Base-by-base conservation (phyloP, 2,329 filamentous ascomycete species). In the Pseudogymnoascus sp. region DNA sequence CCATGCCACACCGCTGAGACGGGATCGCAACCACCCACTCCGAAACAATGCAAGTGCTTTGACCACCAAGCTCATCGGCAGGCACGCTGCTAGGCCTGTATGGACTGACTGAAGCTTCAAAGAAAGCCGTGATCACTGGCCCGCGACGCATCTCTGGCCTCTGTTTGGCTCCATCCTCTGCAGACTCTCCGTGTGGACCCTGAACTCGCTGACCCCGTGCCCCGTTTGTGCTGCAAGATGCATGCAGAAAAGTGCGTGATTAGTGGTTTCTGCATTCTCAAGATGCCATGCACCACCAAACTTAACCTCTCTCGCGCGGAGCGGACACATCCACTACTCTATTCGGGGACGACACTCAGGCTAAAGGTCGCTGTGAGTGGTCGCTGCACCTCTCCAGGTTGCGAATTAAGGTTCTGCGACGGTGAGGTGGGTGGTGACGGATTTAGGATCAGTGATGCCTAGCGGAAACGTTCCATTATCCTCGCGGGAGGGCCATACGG, bases 41-140 rank as follows among this genome's bases (percentile, higher is more conserved):
- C 45, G 45, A 52, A 30, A 52, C 45, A 52, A 33, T 52, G 45
- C 45, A 16, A 52, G 45, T 52, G 45, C 45, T 52, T 30, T 52
- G 45, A 52, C 45, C 45, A 52, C 45, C 45, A 30, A 30, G 25
- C 45, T 49, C 45, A 30, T 52, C 45, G 45, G n/a, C 25, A 52
- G 45, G 45, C 45, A 52, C 25, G 11, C 4, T 52, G 25, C 45
- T 11, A 30, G 45, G 45, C 19, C 45, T 52, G 45, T 52, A 52
- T 52, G 45, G 45, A 30, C 45, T 30, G 45, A 30, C 25, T 52
- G 45, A 30, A 16, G 45, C 45, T 52, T 52, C 25, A 52, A 52
- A 52, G n/a, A 11, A 30, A 52, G 45, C 45, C n/a, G 25, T 30
- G 25, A 30, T 52, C 25, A 25, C 25, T 30, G 25, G 45, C 16